These are phyloP conservation scores for Pulveroboletus sp. DNA, from an alignment of 768 basidiomycete species.

Conservation along the genomic window DNA sequence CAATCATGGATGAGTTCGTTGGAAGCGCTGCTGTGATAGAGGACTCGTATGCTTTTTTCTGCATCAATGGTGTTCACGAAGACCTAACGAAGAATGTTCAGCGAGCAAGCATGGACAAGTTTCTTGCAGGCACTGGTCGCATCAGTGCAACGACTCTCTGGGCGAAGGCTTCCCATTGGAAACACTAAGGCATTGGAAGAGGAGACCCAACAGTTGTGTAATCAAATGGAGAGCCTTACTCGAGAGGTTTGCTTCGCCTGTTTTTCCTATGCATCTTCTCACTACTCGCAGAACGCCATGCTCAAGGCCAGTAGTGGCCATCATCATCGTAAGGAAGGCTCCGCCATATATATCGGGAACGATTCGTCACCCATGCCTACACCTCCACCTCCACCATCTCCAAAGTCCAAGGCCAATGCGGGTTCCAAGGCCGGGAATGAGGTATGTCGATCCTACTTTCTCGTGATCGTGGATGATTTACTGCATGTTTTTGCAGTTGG, in stretches of 20 bases:
- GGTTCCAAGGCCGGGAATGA: conserved; percentile 52
- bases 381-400: conserved; percentile 15
- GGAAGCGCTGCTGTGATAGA: conserved; percentile 55
- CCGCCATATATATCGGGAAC: conserved; percentile 12
- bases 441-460: conserved; percentile 33
- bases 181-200: conserved; percentile 43
- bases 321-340: conserved; percentile 14
- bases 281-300: conserved; percentile 7
- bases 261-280: background rate
- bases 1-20: conserved; percentile 60
- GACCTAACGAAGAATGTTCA: conserved; percentile 28
- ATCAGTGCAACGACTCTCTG: conserved; percentile 64
- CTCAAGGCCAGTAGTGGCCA: background rate
- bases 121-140: conserved; percentile 57
- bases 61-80: background rate
- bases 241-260: conserved; percentile 49
- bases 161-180: conserved; percentile 54
- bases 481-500: conserved; percentile 36
- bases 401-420: conserved; percentile 33
- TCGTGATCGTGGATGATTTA: background rate
- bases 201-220: conserved; percentile 56
- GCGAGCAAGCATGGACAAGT: conserved; percentile 60
- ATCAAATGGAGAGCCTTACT: conserved; percentile 56
- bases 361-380: conserved; percentile 1
- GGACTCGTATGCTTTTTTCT: conserved; percentile 53